phyloP scores from a whole-genome alignment of 2,329 filamentous ascomycete genomes.

The Fusarium lateritium region DNA sequence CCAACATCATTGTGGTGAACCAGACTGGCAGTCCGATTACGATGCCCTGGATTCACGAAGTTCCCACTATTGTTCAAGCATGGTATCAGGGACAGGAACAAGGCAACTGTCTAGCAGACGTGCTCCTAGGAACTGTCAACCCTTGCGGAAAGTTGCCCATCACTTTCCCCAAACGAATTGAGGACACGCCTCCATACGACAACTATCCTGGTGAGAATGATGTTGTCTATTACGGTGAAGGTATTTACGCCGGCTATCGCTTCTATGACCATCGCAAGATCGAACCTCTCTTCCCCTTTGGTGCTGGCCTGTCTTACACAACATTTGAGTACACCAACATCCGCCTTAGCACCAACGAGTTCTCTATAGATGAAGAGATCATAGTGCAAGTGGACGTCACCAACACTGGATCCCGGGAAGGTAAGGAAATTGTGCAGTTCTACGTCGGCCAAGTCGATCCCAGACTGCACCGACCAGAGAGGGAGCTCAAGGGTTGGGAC shows the following conservation, averaged over 20 bases:
- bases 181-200: conserved; percentile 78
- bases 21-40: too few species aligned
- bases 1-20: too few species aligned
- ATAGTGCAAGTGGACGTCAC: conserved; percentile 30
- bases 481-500: conserved; percentile 38
- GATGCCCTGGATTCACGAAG: too few species aligned
- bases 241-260: conserved; percentile 80
- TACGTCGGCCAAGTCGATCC: conserved; percentile 23
- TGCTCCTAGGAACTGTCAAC: too few species aligned
- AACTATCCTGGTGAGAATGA: conserved; percentile 77
- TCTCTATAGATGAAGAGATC: conserved; percentile 9
- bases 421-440: conserved; percentile 37
- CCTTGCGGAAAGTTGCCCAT: too few species aligned
- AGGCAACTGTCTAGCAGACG: too few species aligned
- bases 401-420: conserved; percentile 25
- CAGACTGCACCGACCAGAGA: conserved; percentile 9
- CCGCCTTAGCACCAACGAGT: conserved; percentile 3
- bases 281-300: conserved; percentile 60
- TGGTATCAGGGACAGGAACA: too few species aligned
- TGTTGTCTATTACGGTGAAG: conserved; percentile 76
- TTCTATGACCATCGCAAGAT: conserved; percentile 70
- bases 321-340: conserved; percentile 56
- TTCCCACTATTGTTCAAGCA: too few species aligned
- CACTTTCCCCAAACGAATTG: conserved; percentile 49
- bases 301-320: conserved; percentile 33